Percentiles rank a stretch among this genome's conserved stretches.
phyloP scores from a whole-genome alignment of 306 rosid species.

The Leucaena leucocephala region DNA sequence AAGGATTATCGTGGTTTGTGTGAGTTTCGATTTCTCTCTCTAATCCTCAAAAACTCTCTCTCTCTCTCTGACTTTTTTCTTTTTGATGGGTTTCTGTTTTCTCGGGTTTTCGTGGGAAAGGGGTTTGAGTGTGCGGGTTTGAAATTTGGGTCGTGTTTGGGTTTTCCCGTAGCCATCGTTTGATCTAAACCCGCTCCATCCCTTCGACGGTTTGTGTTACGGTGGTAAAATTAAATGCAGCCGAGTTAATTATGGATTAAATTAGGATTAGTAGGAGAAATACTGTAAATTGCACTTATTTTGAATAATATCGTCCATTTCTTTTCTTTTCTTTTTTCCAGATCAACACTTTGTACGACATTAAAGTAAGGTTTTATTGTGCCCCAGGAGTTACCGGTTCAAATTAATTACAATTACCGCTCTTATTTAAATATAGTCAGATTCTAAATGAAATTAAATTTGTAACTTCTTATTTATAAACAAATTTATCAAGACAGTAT shows the following conservation, averaged over 20 bases:
- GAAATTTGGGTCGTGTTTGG: constrained; percentile 13
- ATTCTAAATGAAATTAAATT: too few species aligned
- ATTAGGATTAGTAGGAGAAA: too few species aligned
- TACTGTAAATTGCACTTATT: too few species aligned
- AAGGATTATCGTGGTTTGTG: constrained; percentile 2
- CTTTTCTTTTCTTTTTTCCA: too few species aligned
- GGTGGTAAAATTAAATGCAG: background rate
- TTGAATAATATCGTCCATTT: too few species aligned
- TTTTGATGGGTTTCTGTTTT: background rate
- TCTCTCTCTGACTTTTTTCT: background rate
- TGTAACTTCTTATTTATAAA: too few species aligned
- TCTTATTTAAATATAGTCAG: too few species aligned
- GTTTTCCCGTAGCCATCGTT: background rate
- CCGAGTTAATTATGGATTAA: background rate
- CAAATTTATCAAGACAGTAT: too few species aligned
- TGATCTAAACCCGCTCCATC: constrained; percentile 5
- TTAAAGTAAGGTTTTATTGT: too few species aligned
- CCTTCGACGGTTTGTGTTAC: constrained; percentile 33
- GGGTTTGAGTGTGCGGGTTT: background rate
- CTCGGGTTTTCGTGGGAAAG: background rate
- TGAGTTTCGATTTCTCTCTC: constrained; percentile 27
- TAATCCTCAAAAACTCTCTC: constrained; percentile 8
- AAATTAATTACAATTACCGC: too few species aligned
- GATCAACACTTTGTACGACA: too few species aligned
- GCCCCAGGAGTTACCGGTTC: too few species aligned